Base-by-base conservation (phyloP, 1,284 basidiomycete species). In the Ustilago vetiveriae region DNA sequence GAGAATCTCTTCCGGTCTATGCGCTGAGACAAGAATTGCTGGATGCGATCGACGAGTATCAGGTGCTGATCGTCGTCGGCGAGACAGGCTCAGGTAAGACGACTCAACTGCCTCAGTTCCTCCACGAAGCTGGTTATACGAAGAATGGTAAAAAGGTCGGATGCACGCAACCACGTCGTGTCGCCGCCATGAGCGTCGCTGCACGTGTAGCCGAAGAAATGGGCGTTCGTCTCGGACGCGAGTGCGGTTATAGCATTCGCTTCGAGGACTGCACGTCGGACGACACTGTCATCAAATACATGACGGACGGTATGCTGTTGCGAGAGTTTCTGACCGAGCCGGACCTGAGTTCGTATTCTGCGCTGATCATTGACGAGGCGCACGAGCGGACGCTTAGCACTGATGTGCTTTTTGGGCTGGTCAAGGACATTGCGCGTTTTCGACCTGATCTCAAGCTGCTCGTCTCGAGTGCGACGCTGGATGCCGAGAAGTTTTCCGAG, bases 261-360 rank as follows among this genome's bases (percentile, higher is more conserved):
- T 99, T 99, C 84, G 96, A 98, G 83, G 95, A 99, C 83, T 96
- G 94, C 83, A 98, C 96, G 10, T 95, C 92, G 83, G 94, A 98
- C 94, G 85, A 72, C 10, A 82, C 79, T 2, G 73, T 80, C 24
- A 63, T 81, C 60, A 80, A 82, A 55, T 82, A 81, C 72, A 79
- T 82, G 79, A 82, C 80, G 2, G 80, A 81, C 45, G 80, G 80
- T 10, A 82, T 82, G 80, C 68, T 82, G n/a, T 58, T 81, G 14
- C 76, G 80, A 11, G 80, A 82, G 58, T 81, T 81, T 40, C 63
- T 82, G 22, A 80, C 79, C 16, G 78, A 79, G 38, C 80, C 79
- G 9, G 80, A 80, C 50, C 51, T 82, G 7, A 57, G 47, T 19
- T 67, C 63, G 33, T 82, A 82, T 41, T 76, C 78, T 26, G 78